A percentile compares a stretch with the other conserved stretches of the same genome.
These are phyloP conservation scores for Parmales sp. DNA, from an alignment of 108 stramenopile genomes.

Conservation along the genomic window DNA sequence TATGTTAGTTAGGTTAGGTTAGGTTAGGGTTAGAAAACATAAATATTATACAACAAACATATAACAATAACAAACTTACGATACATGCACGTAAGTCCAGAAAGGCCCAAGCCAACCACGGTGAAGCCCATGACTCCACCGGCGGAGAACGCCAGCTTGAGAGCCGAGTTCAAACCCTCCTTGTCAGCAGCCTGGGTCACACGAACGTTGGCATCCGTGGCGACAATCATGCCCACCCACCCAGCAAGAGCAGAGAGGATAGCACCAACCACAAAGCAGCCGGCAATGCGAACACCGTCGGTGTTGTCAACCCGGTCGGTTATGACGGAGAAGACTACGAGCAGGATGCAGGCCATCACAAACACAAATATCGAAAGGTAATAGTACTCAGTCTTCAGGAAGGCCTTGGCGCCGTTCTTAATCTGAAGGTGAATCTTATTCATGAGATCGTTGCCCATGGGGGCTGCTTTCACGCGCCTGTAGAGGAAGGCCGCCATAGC, in stretches of 20 bases:
- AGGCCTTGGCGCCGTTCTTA: conserved; percentile 78
- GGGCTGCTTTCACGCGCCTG: too few species aligned
- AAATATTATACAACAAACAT: not conserved
- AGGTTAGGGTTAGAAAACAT: too few species aligned
- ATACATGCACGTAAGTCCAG: conserved; percentile 44
- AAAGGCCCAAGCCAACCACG: conserved; percentile 48
- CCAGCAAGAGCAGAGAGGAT: conserved; percentile 61
- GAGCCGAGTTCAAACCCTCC: conserved; percentile 58
- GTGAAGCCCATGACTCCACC: conserved; percentile 50
- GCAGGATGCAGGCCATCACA: conserved; percentile 38
- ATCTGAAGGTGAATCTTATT: conserved; percentile 35
- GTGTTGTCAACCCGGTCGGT: conserved; percentile 11
- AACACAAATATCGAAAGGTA: conserved; percentile 67
- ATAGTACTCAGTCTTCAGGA: conserved; percentile 81
- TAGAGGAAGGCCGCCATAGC: too few species aligned
- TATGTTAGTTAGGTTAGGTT: not conserved
- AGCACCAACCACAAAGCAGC: conserved; percentile 77
- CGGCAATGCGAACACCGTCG: conserved; percentile 65
- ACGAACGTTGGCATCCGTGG: conserved; percentile 81
- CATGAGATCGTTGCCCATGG: not conserved
- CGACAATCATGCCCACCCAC: conserved; percentile 79
- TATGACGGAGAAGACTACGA: conserved; percentile 38
- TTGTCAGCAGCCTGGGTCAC: conserved; percentile 78
- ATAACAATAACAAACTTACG: not conserved
- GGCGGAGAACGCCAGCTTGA: conserved; percentile 77